These are phyloP conservation scores for Leccinum obscurum DNA, from an alignment of 768 basidiomycete genomes.

Conservation along the genomic window DNA sequence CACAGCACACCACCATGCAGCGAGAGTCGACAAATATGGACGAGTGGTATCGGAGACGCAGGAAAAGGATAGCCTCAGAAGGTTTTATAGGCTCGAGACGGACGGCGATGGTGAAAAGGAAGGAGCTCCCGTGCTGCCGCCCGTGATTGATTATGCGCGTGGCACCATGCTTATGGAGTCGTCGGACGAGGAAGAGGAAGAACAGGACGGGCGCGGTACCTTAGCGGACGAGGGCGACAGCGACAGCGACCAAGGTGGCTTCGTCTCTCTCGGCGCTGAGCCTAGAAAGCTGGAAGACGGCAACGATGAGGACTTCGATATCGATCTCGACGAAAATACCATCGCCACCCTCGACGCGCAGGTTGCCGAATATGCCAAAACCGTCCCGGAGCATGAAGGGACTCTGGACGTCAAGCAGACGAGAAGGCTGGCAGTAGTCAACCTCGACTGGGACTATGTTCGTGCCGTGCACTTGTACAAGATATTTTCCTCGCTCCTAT, in stretches of 20 bases:
- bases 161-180: conserved; percentile 87
- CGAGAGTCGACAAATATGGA: conserved; percentile 88
- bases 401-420: conserved; percentile 48
- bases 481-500: conserved; percentile 86
- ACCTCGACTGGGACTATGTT: conserved; percentile 98
- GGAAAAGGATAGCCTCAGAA: conserved; percentile 72
- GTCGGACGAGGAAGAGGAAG: conserved; percentile 70
- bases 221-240: conserved; percentile 43
- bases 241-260: conserved; percentile 48
- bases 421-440: conserved; percentile 82
- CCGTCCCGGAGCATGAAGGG: conserved; percentile 46
- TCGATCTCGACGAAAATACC: conserved; percentile 80
- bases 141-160: conserved; percentile 79
- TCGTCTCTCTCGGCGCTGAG: conserved; percentile 52
- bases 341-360: conserved; percentile 75
- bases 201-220: conserved; percentile 4
- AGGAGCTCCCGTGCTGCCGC: conserved; percentile 6
- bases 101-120: conserved; percentile 29
- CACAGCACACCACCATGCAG: conserved; percentile 27
- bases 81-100: conserved; percentile 75
- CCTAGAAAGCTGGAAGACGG: conserved; percentile 15
- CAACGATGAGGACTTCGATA: conserved; percentile 48
- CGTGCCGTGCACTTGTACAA: conserved; percentile 88
- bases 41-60: conserved; percentile 65
- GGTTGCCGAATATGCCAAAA: conserved; percentile 57